These are phyloP conservation scores for Ilyonectria mors-panacis DNA, from an alignment of 2,329 filamentous ascomycete species.

Conservation along the genomic window DNA sequence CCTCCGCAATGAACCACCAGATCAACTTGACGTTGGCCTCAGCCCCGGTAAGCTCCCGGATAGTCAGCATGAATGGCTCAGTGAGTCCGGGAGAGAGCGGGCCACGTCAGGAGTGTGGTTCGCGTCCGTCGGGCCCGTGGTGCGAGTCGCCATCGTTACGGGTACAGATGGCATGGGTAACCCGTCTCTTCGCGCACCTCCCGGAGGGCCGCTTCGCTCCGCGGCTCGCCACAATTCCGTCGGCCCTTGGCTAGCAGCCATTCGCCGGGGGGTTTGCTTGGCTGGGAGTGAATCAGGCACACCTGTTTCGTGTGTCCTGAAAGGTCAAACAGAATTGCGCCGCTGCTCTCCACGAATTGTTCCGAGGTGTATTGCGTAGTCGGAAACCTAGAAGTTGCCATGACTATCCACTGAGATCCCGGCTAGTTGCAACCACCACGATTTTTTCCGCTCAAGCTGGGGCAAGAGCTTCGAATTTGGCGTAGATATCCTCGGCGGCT, in stretches of 20 bases:
- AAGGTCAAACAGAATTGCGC: constrained; percentile 38
- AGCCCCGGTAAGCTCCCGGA: constrained; percentile 8
- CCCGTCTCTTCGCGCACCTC: constrained; percentile 35
- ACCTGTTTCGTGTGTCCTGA: constrained; percentile 9
- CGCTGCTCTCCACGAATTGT: constrained; percentile 37
- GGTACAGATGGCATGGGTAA: constrained; percentile 22
- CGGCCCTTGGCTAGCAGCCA: constrained; percentile 41
- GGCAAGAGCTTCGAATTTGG: not conserved
- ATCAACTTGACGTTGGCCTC: constrained; percentile 25
- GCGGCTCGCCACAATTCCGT: constrained; percentile 29
- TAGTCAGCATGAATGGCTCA: constrained; percentile 34
- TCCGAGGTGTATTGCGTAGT: constrained; percentile 17
- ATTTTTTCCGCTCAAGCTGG: not conserved
- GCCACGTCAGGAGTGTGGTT: constrained; percentile 30
- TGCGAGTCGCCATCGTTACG: constrained; percentile 29
- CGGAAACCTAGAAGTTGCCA: constrained; percentile 6
- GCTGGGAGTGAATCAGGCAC: constrained; percentile 29
- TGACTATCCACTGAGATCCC: not conserved
- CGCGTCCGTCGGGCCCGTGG: constrained; percentile 19
- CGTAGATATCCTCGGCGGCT: not conserved
- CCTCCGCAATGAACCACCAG: constrained; percentile 30
- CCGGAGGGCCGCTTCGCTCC: constrained; percentile 30
- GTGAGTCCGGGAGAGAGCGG: constrained; percentile 36
- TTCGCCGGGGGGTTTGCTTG: constrained; percentile 1
- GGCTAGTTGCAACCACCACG: not conserved